Conservation (phyloP, 192 early-diverging fungal genomes). For the Coemansia reversa region DNA sequence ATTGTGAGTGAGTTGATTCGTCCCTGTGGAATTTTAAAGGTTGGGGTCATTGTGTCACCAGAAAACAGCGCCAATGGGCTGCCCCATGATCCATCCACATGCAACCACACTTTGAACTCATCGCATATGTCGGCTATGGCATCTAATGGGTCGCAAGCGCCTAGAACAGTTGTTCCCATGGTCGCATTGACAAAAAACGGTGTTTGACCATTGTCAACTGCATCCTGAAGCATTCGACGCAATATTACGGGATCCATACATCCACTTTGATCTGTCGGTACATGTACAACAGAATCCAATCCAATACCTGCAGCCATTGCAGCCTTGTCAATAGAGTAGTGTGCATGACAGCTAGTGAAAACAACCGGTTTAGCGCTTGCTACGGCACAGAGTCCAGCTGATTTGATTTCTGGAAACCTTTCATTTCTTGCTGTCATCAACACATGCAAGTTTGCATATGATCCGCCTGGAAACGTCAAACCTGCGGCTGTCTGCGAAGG, state of each 20-base stretch:
- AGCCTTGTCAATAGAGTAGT: constrained; percentile 76
- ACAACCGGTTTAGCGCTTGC: constrained; percentile 51
- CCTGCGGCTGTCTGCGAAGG: constrained; percentile 55
- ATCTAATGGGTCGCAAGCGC: constrained; percentile 73
- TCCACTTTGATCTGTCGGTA: constrained; percentile 63
- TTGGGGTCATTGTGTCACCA: constrained; percentile 20
- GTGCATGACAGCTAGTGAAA: constrained; percentile 70
- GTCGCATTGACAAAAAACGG: constrained; percentile 85
- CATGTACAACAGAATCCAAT: constrained; percentile 62
- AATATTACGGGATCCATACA: constrained; percentile 61
- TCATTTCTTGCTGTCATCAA: constrained; percentile 72
- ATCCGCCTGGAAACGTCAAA: constrained; percentile 71
- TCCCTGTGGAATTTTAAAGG: constrained; percentile 31
- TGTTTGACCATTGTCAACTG: constrained; percentile 47
- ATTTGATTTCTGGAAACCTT: constrained; percentile 63
- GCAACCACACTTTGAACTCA: constrained; percentile 68
- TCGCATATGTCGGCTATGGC: constrained; percentile 59
- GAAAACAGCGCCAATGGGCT: constrained; percentile 67
- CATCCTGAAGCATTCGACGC: constrained; percentile 51
- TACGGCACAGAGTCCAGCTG: constrained; percentile 41
- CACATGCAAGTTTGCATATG: constrained; percentile 71
- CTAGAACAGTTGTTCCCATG: constrained; percentile 80
- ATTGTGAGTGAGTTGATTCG: constrained; percentile 63
- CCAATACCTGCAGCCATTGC: constrained; percentile 72
- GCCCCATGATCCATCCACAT: constrained; percentile 81